Base-by-base conservation (phyloP, 2,329 filamentous ascomycete genomes). In the Falciphora oryzae region DNA sequence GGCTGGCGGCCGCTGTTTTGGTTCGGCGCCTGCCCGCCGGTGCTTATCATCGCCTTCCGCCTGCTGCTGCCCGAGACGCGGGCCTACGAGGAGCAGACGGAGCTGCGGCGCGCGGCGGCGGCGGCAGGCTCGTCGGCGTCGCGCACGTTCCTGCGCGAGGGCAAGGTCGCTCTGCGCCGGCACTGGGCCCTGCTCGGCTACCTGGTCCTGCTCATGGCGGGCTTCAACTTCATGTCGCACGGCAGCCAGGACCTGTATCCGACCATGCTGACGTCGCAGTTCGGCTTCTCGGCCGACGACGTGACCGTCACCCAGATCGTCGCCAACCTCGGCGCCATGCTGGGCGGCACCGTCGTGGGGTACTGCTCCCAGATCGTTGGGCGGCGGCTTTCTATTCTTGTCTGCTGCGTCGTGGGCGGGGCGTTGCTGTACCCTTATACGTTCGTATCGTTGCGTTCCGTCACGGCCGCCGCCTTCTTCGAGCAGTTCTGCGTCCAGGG, bases 1-100 rank as follows among this genome's bases (percentile, higher is more conserved):
- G 87, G 83, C 63, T 97, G 93, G 93, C 83, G 93, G 10, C 91
- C 92, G 0, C 80, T 96, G 0, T 96, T 88, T 80, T 97, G 93
- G 92, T 96, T 96, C 74, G 92, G 89, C 16, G 91, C 92, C 7
- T 85, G 88, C 53, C 91, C 91, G 0, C 93, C 93, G 0, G 82
- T 93, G 2, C 75, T 96, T 38, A 89, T 96, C 76, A 96, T 96
- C 72, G 71, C 87, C 64, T 92, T 90, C 80, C 89, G 93, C 44
- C 79, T 94, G 28, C 86, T 83, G 73, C 82, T 97, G 1, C 90
- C 91, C 7, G 93, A 97, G 78, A 96, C 92, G 0, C 78, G 89
- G 59, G 84, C 87, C 0, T 96, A 89, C 76, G 81, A 80, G 59
- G 85, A 90, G 72, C 86, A 90, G 63, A 82, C 88, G 71, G 82